Base-by-base conservation (phyloP, 345 rosid species). In the Stellera chamaejasme region DNA sequence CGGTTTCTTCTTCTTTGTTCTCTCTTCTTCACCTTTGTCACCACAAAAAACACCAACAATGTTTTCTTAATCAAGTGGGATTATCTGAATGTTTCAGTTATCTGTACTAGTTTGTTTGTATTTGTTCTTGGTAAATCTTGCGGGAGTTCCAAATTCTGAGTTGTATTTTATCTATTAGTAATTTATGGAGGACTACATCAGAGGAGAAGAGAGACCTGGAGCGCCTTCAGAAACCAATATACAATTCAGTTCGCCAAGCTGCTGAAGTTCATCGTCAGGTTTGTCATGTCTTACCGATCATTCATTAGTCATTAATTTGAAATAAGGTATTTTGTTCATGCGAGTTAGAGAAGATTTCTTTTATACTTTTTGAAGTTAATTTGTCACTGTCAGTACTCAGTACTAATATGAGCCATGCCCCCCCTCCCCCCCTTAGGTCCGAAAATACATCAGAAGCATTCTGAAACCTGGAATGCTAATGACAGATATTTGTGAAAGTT, bases 231-330 rank as follows among this genome's bases (percentile, higher is more conserved):
- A 87, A 83, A 62, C 97, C 96, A 42, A 76, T 75, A n/a, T 85
- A 90, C 60, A 90, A 83, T 75, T 88, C 97, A 44, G 85, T 85
- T 61, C 97, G 90, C 27, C 97, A 78, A 59, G 99, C 97, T 27
- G 99, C 99, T 11, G 99, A 89, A 83, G 97, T 89, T 65, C 99
- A 93, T 78, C 90, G 96, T 44, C 97, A 89, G 96, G 97, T 93
- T 66, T 26, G 36, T 43, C 10, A 11, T 10, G 52, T 43, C 27
- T n/a, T 47, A 4, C 16, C 8, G 39, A 2, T 32, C 39, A 32
- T 5, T 32, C 39, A 32, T 32, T 32, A 10, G 43, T 10, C 49
- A 13, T 53, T n/a, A n/a, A n/a, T 50, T 41, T 15, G 13, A 47
- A 48, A 12, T 27, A 41, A 2, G 46, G 42, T 7, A 25, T 56